Evolutionary conservation across 495 filamentous ascomycete species (phyloP).

Genomic region (Hyphodiscus hymeniophilus): DNA sequence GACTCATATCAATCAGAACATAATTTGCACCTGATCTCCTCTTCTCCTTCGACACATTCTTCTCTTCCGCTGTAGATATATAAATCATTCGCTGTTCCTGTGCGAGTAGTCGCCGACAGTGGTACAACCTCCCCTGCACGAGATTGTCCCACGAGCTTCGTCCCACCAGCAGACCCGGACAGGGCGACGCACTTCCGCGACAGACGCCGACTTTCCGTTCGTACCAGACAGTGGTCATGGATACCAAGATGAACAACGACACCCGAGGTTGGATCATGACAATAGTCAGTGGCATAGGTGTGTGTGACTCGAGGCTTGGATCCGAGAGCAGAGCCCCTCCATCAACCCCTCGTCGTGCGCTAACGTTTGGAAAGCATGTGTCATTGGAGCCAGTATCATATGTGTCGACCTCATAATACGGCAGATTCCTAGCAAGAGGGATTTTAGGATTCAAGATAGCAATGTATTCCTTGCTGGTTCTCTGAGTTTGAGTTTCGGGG

Average conservation of each 20-base stretch:
- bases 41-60: not conserved
- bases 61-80: not conserved
- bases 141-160: constrained; percentile 4
- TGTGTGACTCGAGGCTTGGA: constrained; percentile 21
- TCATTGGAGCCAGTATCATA: constrained; percentile 74
- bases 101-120: no score
- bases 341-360: constrained; percentile 1
- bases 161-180: not conserved
- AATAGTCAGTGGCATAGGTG: constrained; percentile 69
- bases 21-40: not conserved
- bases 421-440: constrained; percentile 56
- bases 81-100: not conserved
- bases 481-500: constrained; percentile 86
- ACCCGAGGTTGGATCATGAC: constrained; percentile 91
- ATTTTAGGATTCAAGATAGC: constrained; percentile 84
- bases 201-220: not conserved
- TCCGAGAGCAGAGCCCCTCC: no score
- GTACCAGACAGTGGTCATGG: constrained; percentile 23
- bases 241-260: constrained; percentile 59
- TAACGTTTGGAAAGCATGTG: constrained; percentile 51
- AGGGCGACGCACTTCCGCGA: constrained; percentile 1
- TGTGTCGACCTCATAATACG: constrained; percentile 75
- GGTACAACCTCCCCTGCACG: no score
- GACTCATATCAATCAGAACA: no score
- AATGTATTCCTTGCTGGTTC: constrained; percentile 81